These are phyloP conservation scores for Solanum clarkiae DNA, from an alignment of 257 asterid species.

Conservation along the genomic window DNA sequence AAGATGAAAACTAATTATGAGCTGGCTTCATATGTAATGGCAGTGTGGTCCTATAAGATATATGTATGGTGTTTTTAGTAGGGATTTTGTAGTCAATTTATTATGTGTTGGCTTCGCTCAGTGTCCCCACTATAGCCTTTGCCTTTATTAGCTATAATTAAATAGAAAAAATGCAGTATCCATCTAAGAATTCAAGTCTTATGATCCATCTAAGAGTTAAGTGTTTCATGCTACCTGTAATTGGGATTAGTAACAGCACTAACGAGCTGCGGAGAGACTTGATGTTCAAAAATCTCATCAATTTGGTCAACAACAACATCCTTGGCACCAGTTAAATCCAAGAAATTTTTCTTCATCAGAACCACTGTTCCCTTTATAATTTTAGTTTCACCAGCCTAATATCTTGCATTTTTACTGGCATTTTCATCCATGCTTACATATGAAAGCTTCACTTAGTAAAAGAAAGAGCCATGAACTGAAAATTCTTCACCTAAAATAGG, in stretches of 20 bases:
- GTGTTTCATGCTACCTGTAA: not conserved
- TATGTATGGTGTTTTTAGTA: too few relatives aligned
- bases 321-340: conserved; percentile 34
- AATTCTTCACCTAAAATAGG: not conserved
- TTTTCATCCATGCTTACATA: not conserved
- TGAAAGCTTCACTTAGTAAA: not conserved
- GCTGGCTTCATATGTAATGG: too few relatives aligned
- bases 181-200: not conserved
- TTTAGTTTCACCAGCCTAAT: not conserved
- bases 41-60: too few relatives aligned
- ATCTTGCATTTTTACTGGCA: not conserved
- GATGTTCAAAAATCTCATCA: conserved; percentile 34
- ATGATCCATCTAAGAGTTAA: not conserved
- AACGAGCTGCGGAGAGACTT: conserved; percentile 37
- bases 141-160: not conserved
- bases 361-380: conserved; percentile 39
- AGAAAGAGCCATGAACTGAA: not conserved
- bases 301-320: conserved; percentile 29
- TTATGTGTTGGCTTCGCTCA: conserved; percentile 2
- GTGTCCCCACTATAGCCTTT: not conserved
- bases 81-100: too few relatives aligned
- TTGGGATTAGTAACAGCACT: not conserved
- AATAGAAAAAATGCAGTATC: not conserved
- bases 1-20: too few relatives aligned
- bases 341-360: conserved; percentile 42